phyloP scores from a whole-genome alignment of 495 filamentous ascomycete species.

The Filosporella fistucella region DNA sequence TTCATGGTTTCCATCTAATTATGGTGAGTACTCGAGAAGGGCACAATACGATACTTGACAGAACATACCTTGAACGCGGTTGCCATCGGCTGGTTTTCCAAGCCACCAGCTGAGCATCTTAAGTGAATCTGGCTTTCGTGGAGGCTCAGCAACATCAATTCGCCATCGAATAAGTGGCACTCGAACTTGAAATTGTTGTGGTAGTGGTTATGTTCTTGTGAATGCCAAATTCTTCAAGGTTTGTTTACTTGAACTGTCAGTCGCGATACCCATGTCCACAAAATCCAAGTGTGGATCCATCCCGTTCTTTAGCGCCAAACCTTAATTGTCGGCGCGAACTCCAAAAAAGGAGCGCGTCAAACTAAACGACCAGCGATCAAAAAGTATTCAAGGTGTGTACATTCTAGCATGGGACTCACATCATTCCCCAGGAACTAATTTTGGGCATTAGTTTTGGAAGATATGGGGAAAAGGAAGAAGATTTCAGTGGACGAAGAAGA shows the following conservation, averaged over 20 bases:
- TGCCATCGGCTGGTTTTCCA: conserved; percentile 14
- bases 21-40: conserved; percentile 1
- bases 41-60: conserved; percentile 18
- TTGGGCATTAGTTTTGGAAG: too few species aligned
- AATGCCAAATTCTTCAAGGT: too few species aligned
- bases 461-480: conserved; percentile 9
- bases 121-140: neutral
- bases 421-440: too few species aligned
- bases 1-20: conserved; percentile 37
- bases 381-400: too few species aligned
- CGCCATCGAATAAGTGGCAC: conserved; percentile 3
- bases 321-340: conserved; percentile 8
- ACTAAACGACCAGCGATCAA: too few species aligned
- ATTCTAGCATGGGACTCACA: too few species aligned
- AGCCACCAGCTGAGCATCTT: conserved; percentile 27
- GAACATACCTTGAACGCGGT: conserved; percentile 16
- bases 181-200: neutral
- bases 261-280: conserved; percentile 7
- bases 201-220: too few species aligned
- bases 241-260: conserved; percentile 17
- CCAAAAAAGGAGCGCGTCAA: neutral
- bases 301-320: conserved; percentile 15
- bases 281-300: conserved; percentile 13
- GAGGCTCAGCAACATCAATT: neutral
- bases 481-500: neutral